phyloP scores from a whole-genome alignment of 2,329 filamentous ascomycete genomes.

The Apiospora phragmitis region DNA sequence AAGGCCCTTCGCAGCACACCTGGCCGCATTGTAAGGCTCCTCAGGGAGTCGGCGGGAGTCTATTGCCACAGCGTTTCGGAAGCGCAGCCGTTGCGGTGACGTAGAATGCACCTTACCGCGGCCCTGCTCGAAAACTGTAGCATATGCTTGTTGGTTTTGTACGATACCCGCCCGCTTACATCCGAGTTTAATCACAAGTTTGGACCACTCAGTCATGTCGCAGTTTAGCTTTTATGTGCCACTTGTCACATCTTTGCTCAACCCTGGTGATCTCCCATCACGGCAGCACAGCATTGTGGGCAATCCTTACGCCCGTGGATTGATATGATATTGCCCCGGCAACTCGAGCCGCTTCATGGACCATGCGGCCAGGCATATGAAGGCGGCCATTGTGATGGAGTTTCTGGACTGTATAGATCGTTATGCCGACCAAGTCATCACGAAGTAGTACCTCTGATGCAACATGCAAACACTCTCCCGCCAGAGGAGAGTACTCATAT shows the following conservation, averaged over 20 bases:
- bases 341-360: neutral
- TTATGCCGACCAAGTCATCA: neutral
- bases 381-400: neutral
- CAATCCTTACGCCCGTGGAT: neutral
- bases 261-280: neutral
- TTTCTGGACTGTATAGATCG: neutral
- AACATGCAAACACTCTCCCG: neutral
- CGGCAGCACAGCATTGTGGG: neutral
- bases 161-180: neutral
- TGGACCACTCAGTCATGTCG: neutral
- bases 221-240: neutral
- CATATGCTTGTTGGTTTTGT: neutral
- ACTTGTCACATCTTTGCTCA: constrained; percentile 7
- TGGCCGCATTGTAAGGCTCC: neutral
- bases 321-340: neutral
- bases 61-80: neutral
- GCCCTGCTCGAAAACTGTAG: neutral
- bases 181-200: constrained; percentile 1
- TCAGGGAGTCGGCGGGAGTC: neutral
- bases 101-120: neutral
- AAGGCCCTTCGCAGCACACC: neutral
- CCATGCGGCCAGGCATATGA: neutral
- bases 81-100: neutral
- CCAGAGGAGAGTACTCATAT: neutral
- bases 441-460: neutral